These are phyloP conservation scores for Phytophthora boehmeriae DNA, from an alignment of 352 stramenopile species.

Conservation along the genomic window DNA sequence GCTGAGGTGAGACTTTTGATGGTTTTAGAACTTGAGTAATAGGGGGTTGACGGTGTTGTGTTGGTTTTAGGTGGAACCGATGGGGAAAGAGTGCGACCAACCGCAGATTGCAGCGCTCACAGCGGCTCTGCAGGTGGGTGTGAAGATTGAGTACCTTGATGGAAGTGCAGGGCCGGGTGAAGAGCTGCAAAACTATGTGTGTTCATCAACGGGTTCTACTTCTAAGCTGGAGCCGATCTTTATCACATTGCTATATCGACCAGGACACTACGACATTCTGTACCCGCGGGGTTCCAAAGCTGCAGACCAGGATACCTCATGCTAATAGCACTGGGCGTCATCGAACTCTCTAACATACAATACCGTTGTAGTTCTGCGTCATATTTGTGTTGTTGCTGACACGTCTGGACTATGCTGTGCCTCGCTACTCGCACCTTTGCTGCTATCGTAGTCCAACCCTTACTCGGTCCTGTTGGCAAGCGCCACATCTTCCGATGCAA, in stretches of 20 bases:
- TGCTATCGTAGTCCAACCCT: slow-evolving; percentile 2
- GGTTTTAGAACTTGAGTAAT: neutral
- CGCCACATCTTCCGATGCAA: slow-evolving; percentile 73
- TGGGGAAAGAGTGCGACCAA: slow-evolving; percentile 94
- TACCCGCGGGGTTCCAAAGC: slow-evolving; percentile 56
- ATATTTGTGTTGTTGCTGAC: slow-evolving; percentile 9
- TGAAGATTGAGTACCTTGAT: slow-evolving; percentile 95
- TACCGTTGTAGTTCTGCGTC: slow-evolving; percentile 19
- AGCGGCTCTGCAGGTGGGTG: slow-evolving; percentile 86
- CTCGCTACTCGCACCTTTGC: slow-evolving; percentile 18
- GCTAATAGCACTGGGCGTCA: slow-evolving; percentile 2
- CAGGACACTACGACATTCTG: slow-evolving; percentile 96
- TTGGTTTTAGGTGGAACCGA: slow-evolving; percentile 90
- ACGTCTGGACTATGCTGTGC: neutral
- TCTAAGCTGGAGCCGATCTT: slow-evolving; percentile 27
- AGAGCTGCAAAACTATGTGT: slow-evolving; percentile 72
- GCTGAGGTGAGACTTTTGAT: slow-evolving; percentile 45
- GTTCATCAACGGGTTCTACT: slow-evolving; percentile 25
- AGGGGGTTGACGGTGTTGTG: slow-evolving; percentile 5
- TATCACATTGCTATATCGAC: slow-evolving; percentile 92
- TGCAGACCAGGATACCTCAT: slow-evolving; percentile 4
- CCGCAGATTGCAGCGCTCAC: slow-evolving; percentile 93
- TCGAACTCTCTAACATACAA: slow-evolving; percentile 2
- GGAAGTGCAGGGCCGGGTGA: slow-evolving; percentile 60
- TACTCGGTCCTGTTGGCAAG: slow-evolving; percentile 68